Base-by-base conservation (phyloP, 1,284 basidiomycete species). In the Hemileia vastatrix region DNA sequence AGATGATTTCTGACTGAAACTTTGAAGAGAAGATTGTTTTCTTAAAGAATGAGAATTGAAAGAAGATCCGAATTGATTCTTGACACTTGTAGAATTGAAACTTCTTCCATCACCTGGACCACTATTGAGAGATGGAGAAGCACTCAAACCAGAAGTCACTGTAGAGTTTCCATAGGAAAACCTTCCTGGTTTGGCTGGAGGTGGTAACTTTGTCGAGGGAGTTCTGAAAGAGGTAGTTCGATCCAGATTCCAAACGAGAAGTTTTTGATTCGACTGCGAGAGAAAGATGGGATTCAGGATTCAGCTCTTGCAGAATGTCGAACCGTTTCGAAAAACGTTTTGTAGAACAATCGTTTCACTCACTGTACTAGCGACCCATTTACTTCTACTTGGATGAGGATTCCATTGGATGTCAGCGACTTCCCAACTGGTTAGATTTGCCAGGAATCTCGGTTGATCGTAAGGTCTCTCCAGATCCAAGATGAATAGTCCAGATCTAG, bases 361-460 rank as follows among this genome's bases (percentile, higher is more conserved):
- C 33, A 71, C 68, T 0, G 95, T 97, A 1, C 90, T 93, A 18
- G 94, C 87, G 58, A 98, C 90, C 71, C 93, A 91, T 70, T 94
- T 86, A 54, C 86, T 84, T 9, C 87, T 83, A 5, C 82, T 79
- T 0, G 83, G 83, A 73, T 96, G 92, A 1, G 94, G 94, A 58
- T 92, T 94, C 92, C 94, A 97, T 74, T 97, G 92, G 2, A 93
- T 71, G n/a, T n/a, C 94, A 4, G 92, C 92, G 3, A 95, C 91
- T 71, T 95, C 90, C 90, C 92, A 96, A 6, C 88, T 90, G 2
- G 92, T 92, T 11, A 90, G 88, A 77, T 98, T 92, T 3, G 94
- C 91, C 6, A 97, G 81, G 72, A 90, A 96, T 49, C 93, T 83
- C 13, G 94, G 94, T 0, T 91, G 82, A 65, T 88, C 85, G 36